A percentile compares a stretch with the other conserved stretches of the same genome.
These are phyloP conservation scores for Kokia cookei DNA, from an alignment of 441 rosid genomes.

Conservation along the genomic window DNA sequence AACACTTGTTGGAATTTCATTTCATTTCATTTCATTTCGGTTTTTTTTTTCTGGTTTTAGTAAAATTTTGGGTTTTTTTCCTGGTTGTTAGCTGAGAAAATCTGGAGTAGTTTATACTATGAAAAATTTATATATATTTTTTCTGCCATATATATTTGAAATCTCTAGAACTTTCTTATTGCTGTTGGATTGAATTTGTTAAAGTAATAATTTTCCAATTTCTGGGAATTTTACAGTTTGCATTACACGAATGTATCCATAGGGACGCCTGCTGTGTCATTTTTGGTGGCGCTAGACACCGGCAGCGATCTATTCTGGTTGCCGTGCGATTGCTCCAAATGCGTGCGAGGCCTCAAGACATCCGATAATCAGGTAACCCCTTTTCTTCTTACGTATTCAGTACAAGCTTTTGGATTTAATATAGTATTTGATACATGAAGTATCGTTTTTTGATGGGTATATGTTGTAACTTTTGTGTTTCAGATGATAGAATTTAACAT, in stretches of 20 bases:
- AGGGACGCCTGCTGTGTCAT: conserved; percentile 71
- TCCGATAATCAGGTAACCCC: conserved; percentile 37
- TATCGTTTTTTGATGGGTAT: background rate
- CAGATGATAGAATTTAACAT: conserved; percentile 56
- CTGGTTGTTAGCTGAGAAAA: background rate
- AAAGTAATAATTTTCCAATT: background rate
- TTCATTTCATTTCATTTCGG: no score
- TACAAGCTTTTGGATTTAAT: background rate
- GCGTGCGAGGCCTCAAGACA: conserved; percentile 31
- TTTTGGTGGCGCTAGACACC: conserved; percentile 85
- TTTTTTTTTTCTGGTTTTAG: no score
- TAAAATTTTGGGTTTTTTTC: background rate
- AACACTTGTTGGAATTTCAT: background rate
- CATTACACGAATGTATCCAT: conserved; percentile 76
- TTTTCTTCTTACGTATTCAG: background rate
- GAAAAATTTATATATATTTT: background rate
- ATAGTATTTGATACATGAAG: background rate
- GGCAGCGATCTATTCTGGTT: conserved; percentile 92
- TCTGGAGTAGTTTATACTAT: background rate
- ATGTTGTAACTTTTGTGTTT: background rate
- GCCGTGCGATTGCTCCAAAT: conserved; percentile 69
- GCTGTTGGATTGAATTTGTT: background rate
- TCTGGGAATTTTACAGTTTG: conserved; percentile 42
- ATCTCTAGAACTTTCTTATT: background rate
- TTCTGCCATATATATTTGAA: background rate